Evolutionary conservation across 2,329 filamentous ascomycete genomes (phyloP).

Genomic region (Verticillium nonalfalfae): DNA sequence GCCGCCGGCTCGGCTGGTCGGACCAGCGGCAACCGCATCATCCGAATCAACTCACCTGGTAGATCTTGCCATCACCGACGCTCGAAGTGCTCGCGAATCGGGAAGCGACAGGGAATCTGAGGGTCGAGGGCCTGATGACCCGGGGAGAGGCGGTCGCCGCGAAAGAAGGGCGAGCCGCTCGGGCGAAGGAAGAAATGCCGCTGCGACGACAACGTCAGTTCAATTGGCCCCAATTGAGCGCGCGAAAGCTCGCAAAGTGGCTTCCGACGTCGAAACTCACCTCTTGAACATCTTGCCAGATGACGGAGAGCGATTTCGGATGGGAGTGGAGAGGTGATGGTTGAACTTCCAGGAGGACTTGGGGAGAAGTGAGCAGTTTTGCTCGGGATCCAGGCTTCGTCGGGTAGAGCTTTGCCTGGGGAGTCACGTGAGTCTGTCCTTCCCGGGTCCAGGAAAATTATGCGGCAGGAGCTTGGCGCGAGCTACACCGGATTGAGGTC

Average conservation of each 20-base stretch:
- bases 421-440: constrained; percentile 27
- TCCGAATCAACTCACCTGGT: constrained; percentile 48
- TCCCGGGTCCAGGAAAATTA: constrained; percentile 1
- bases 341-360: constrained; percentile 41
- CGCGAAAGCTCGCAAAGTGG: constrained; percentile 18
- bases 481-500: background rate
- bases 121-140: constrained; percentile 48
- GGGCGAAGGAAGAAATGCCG: constrained; percentile 60
- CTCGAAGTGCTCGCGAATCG: constrained; percentile 53
- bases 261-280: constrained; percentile 44
- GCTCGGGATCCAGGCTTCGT: constrained; percentile 35
- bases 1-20: background rate
- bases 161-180: constrained; percentile 56
- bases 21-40: background rate
- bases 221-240: constrained; percentile 45
- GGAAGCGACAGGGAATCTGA: constrained; percentile 49
- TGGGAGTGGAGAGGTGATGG: constrained; percentile 52
- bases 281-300: constrained; percentile 79
- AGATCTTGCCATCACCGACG: constrained; percentile 60
- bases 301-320: constrained; percentile 58
- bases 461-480: background rate
- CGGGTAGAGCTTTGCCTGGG: constrained; percentile 34
- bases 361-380: constrained; percentile 42
- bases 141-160: constrained; percentile 50
- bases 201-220: constrained; percentile 42